These are phyloP conservation scores for Amanita polypyramis DNA, from an alignment of 768 basidiomycete genomes.

Conservation along the genomic window DNA sequence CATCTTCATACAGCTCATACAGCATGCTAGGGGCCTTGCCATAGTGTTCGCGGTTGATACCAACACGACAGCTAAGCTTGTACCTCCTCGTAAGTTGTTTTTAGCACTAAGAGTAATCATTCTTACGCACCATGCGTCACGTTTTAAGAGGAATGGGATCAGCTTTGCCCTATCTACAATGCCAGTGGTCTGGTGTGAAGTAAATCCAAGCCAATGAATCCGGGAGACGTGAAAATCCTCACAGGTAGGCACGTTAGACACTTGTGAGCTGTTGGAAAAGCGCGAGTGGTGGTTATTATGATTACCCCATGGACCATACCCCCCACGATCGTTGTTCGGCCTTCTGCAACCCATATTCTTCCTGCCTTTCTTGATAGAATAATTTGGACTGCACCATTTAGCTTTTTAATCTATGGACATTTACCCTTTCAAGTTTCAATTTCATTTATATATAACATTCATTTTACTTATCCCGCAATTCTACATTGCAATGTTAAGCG, in stretches of 20 bases:
- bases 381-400: too few relatives aligned
- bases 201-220: too few relatives aligned
- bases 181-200: background rate
- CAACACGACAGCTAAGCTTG: slow-evolving; percentile 1
- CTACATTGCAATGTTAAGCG: too few relatives aligned
- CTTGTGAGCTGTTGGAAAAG: background rate
- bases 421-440: too few relatives aligned
- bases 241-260: background rate
- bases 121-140: background rate
- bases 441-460: too few relatives aligned
- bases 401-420: too few relatives aligned
- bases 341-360: too few relatives aligned
- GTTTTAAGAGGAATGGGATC: slow-evolving; percentile 19
- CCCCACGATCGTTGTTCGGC: too few relatives aligned
- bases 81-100: slow-evolving; percentile 12
- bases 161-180: slow-evolving; percentile 28
- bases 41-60: slow-evolving; percentile 30
- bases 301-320: too few relatives aligned
- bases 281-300: too few relatives aligned
- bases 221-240: background rate
- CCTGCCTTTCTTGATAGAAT: too few relatives aligned
- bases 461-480: too few relatives aligned
- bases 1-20: background rate
- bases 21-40: slow-evolving; percentile 21
- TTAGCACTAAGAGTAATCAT: background rate